phyloP scores from a whole-genome alignment of 2,329 filamentous ascomycete species.

The Didymella glomerata region DNA sequence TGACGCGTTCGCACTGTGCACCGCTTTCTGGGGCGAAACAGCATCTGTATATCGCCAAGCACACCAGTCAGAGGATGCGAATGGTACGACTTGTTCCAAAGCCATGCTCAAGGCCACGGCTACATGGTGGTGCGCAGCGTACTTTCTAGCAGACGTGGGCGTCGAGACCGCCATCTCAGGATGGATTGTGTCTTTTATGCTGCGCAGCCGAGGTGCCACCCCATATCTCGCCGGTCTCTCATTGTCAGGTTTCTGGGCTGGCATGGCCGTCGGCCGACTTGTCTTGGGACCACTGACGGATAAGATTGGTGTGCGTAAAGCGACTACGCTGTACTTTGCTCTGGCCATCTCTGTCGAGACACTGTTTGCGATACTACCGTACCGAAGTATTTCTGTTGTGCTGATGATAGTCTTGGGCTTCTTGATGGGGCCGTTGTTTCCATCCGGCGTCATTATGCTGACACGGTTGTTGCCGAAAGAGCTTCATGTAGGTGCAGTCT shows the following conservation, averaged over 20 bases:
- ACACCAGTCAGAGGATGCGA: constrained; percentile 25
- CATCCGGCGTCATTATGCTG: constrained; percentile 53
- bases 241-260: constrained; percentile 57
- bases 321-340: constrained; percentile 37
- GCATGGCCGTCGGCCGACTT: constrained; percentile 55
- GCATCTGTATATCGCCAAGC: constrained; percentile 43
- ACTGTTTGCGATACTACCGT: constrained; percentile 31
- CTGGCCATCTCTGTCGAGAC: constrained; percentile 31
- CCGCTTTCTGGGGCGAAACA: constrained; percentile 53
- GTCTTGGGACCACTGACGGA: constrained; percentile 40
- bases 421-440: constrained; percentile 55
- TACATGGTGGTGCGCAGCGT: constrained; percentile 55
- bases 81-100: constrained; percentile 17
- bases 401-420: constrained; percentile 51
- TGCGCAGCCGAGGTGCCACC: constrained; percentile 50
- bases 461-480: constrained; percentile 50
- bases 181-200: constrained; percentile 59
- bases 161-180: constrained; percentile 57
- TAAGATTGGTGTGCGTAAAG: constrained; percentile 38
- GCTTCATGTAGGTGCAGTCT: constrained; percentile 56
- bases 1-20: constrained; percentile 30
- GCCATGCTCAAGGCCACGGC: constrained; percentile 47
- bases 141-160: constrained; percentile 57
- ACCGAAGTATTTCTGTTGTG: constrained; percentile 38
- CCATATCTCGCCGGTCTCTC: constrained; percentile 52